Percentiles rank a stretch among this genome's conserved stretches.
These are phyloP conservation scores for Diaporthe capsici DNA, from an alignment of 2,329 filamentous ascomycete genomes.

Conservation along the genomic window DNA sequence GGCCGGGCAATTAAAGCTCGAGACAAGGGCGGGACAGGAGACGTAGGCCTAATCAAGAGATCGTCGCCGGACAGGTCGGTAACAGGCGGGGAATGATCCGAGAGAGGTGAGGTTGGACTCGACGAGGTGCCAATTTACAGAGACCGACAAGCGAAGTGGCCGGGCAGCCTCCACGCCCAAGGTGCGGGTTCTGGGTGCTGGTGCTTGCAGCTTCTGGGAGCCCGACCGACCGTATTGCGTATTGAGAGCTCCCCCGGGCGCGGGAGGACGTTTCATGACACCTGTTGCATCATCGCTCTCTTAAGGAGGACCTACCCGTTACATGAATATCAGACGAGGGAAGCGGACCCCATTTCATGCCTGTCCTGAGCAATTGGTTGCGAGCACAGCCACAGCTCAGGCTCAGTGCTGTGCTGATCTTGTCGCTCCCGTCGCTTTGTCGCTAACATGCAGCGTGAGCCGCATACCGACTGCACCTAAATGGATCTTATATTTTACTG, in stretches of 20 bases:
- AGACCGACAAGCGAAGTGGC: neutral
- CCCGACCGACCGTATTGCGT: neutral
- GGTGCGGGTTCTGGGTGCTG: neutral
- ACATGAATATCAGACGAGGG: slow-evolving; percentile 33
- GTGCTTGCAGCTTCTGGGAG: slow-evolving; percentile 10
- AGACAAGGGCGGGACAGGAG: slow-evolving; percentile 20
- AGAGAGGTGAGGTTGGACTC: slow-evolving; percentile 23
- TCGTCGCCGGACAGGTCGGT: slow-evolving; percentile 22
- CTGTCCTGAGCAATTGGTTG: neutral
- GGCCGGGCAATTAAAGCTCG: slow-evolving; percentile 18
- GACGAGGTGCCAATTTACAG: slow-evolving; percentile 31
- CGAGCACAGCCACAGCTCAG: slow-evolving; percentile 18
- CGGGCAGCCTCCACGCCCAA: slow-evolving; percentile 8
- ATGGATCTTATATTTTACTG: neutral
- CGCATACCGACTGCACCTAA: neutral
- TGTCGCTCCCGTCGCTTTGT: neutral
- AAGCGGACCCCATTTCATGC: neutral
- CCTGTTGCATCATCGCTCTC: slow-evolving; percentile 33
- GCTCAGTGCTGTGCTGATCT: slow-evolving; percentile 7
- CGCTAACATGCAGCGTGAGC: neutral
- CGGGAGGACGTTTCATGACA: slow-evolving; percentile 30
- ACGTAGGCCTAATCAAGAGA: slow-evolving; percentile 9
- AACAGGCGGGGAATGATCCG: slow-evolving; percentile 33
- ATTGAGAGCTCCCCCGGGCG: slow-evolving; percentile 23
- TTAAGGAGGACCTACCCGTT: slow-evolving; percentile 7